phyloP scores from a whole-genome alignment of 78 protist species.

The Dictyostelium brefeldianum region DNA sequence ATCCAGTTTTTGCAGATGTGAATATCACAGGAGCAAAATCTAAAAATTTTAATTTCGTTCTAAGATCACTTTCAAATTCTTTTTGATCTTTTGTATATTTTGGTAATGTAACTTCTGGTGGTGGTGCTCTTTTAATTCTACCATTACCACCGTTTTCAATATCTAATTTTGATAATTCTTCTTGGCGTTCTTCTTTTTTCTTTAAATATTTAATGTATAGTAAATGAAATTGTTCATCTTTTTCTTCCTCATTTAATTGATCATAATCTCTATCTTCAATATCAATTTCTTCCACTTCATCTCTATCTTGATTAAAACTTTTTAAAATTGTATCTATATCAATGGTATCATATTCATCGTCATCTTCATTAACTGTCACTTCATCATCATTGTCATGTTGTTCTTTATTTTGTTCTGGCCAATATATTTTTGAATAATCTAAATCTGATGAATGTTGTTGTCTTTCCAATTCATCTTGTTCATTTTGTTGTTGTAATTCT shows the following conservation, averaged over 20 bases:
- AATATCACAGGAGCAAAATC: slow-evolving; percentile 79
- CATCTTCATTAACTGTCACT: neutral
- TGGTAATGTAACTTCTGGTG: slow-evolving; percentile 54
- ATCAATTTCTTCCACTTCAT: neutral
- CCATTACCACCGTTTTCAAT: neutral
- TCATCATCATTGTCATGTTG: neutral
- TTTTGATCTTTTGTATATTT: slow-evolving; percentile 36
- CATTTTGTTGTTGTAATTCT: slow-evolving; percentile 15
- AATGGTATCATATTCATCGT: neutral
- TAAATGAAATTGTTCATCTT: slow-evolving; percentile 4
- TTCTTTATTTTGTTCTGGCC: slow-evolving; percentile 1
- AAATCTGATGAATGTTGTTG: slow-evolving; percentile 5
- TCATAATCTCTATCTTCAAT: neutral
- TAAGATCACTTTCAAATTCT: slow-evolving; percentile 37
- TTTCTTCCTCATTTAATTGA: neutral
- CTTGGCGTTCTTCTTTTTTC: slow-evolving; percentile 6
- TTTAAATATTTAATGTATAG: slow-evolving; percentile 46
- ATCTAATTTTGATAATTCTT: neutral
- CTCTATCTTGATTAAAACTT: neutral
- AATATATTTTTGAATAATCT: slow-evolving; percentile 4
- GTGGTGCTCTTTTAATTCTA: slow-evolving; percentile 38
- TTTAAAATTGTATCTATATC: neutral
- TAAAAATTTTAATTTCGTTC: slow-evolving; percentile 56
- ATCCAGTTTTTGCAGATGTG: slow-evolving; percentile 84
- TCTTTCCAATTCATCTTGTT: neutral